Base-by-base conservation (phyloP, 202 grass and related monocot species). In the Zizania palustris region DNA sequence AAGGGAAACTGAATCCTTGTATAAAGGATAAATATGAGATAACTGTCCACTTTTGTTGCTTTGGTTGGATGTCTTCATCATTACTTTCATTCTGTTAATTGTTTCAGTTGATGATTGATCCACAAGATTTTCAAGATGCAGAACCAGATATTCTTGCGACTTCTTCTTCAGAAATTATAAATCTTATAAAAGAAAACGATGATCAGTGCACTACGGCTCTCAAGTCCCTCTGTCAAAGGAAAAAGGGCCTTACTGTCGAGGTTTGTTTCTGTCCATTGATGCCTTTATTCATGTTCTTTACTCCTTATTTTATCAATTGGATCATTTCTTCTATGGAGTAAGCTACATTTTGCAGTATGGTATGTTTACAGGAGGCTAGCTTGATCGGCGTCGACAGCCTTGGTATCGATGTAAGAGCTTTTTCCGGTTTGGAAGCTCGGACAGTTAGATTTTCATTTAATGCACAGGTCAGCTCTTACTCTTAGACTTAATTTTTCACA, bases 401-500 rank as follows among this genome's bases (percentile, higher is more conserved):
- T 69, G 96, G 92, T 56, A 92, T 96, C 60, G 96, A 99, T 76
- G 92, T 99, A 41, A 88, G 92, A 82, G 90, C 85, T 19, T 89
- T 84, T 93, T 91, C 73, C 82, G 96, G 92, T 14, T 75, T 85
- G 78, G 96, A 96, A 81, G 85, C 77, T 79, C 77, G 67, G 64
- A 93, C 88, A 11, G 64, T 99, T 80, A 88, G 92, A 36, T 89
- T 99, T 91, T 89, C 96, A n/a, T 99, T 99, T 34, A 93, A 85
- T 76, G 72, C 92, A 53, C 88, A 85, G 80, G 96, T 93, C 83
- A 78, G 74, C 16, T 73, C 58, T 73, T 78, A 14, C 42, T 35
- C 15, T 71, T 75, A 61, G 57, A 56, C 40, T 59, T 19, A 55
- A 20, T 55, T 55, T 72, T 6, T 39, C 5, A 45, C 8, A 56